Percentiles rank a stretch among this genome's conserved stretches.
Conservation (phyloP, 805 yeast species). For the Candida koratica region DNA sequence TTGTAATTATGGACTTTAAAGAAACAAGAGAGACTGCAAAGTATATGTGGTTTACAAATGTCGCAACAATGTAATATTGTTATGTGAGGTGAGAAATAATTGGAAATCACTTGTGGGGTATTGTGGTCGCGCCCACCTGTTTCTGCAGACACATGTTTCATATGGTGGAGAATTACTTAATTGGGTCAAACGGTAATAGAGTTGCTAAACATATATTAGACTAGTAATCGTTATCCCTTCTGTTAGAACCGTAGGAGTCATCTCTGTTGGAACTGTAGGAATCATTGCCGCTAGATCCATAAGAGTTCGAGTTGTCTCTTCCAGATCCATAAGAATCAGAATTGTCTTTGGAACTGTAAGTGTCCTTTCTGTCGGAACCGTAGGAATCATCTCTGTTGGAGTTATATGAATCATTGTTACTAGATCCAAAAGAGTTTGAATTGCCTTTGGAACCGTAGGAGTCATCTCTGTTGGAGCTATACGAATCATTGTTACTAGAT, state of each 20-base stretch:
- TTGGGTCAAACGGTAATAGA: too few species aligned
- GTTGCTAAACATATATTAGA: background rate
- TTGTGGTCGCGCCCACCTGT: too few species aligned
- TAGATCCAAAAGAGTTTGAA: constrained; percentile 12
- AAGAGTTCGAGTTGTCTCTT: constrained; percentile 10
- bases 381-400: constrained; percentile 13
- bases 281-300: constrained; percentile 11
- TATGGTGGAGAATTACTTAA: too few species aligned
- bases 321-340: constrained; percentile 20
- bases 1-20: too few species aligned
- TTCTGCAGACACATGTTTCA: too few species aligned
- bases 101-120: background rate
- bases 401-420: constrained; percentile 13
- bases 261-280: constrained; percentile 13
- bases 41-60: background rate
- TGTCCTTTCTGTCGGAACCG: too few species aligned
- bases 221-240: constrained; percentile 8
- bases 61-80: background rate
- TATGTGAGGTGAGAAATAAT: background rate
- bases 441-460: constrained; percentile 13
- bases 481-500: constrained; percentile 14
- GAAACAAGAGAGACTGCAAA: background rate
- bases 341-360: constrained; percentile 14
- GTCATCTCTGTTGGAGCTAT: constrained; percentile 17
- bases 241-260: constrained; percentile 13